Evolutionary conservation across 1,284 basidiomycete species (phyloP).

Genomic region (Ustilago tritici): DNA sequence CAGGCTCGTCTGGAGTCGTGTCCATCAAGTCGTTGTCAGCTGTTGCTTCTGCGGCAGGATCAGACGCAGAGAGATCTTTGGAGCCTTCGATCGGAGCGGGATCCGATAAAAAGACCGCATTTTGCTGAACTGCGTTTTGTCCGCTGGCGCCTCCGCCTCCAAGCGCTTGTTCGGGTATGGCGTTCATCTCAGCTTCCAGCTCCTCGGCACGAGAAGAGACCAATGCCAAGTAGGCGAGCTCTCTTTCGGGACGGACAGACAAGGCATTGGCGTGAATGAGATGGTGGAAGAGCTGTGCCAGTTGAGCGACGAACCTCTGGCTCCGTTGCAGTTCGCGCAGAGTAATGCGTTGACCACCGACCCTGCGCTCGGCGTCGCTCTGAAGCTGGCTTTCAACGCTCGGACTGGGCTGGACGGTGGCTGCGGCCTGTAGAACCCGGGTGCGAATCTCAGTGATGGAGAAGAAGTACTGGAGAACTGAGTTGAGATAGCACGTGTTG

Average conservation of each 20-base stretch:
- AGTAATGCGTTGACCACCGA: slow-evolving; percentile 86
- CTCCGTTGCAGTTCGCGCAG: slow-evolving; percentile 83
- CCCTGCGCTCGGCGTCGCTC: slow-evolving; percentile 70
- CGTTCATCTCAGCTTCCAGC: slow-evolving; percentile 31
- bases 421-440: slow-evolving; percentile 76
- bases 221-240: slow-evolving; percentile 90
- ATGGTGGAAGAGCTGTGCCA: slow-evolving; percentile 82
- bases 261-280: slow-evolving; percentile 78
- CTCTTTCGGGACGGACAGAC: slow-evolving; percentile 83
- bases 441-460: slow-evolving; percentile 89
- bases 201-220: slow-evolving; percentile 90
- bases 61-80: background rate
- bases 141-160: background rate
- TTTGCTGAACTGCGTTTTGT: too few species aligned
- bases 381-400: background rate
- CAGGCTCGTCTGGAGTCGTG: slow-evolving; percentile 19
- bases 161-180: slow-evolving; percentile 8
- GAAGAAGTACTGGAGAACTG: slow-evolving; percentile 89
- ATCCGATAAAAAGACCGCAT: slow-evolving; percentile 8
- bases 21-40: slow-evolving; percentile 24
- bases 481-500: slow-evolving; percentile 93
- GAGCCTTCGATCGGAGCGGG: slow-evolving; percentile 5
- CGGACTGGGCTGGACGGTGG: slow-evolving; percentile 72
- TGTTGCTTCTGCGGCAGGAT: background rate
- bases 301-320: slow-evolving; percentile 80